Conservation (phyloP, 305 asterid genomes). For the Solanum hybrid region DNA sequence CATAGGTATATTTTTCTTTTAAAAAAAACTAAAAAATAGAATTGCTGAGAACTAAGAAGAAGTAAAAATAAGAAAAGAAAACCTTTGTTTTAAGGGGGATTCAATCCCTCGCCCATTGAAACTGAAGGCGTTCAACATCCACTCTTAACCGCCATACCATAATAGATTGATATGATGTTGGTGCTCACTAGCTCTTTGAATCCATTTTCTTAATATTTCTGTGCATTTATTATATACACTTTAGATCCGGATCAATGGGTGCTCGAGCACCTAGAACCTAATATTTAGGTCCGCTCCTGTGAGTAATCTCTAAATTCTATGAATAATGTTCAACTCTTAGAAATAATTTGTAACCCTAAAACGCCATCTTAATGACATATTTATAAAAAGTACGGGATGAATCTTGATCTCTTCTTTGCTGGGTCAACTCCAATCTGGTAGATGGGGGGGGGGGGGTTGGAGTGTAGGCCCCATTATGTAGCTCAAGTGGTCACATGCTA, state of each 20-base stretch:
- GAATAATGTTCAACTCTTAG: neutral
- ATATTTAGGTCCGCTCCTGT: neutral
- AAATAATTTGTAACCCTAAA: neutral
- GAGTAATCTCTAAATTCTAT: neutral
- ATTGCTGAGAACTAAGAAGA: neutral
- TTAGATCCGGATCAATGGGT: neutral
- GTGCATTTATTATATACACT: neutral
- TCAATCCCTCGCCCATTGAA: neutral
- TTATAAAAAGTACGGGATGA: neutral
- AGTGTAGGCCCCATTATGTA: neutral
- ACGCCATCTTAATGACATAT: neutral
- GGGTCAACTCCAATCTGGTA: neutral
- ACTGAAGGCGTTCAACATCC: neutral
- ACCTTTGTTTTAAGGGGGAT: neutral
- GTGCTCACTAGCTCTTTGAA: neutral
- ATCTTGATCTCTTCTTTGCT: neutral
- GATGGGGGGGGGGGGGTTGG: neutral
- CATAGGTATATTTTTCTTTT: neutral
- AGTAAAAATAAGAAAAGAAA: neutral
- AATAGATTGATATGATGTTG: neutral
- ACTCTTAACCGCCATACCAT: neutral
- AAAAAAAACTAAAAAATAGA: no score
- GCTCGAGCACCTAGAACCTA: neutral
- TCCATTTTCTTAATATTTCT: neutral
- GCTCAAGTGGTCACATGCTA: neutral